Evolutionary conservation across 768 basidiomycete species (phyloP).

Genomic region (Auricularia cornea): DNA sequence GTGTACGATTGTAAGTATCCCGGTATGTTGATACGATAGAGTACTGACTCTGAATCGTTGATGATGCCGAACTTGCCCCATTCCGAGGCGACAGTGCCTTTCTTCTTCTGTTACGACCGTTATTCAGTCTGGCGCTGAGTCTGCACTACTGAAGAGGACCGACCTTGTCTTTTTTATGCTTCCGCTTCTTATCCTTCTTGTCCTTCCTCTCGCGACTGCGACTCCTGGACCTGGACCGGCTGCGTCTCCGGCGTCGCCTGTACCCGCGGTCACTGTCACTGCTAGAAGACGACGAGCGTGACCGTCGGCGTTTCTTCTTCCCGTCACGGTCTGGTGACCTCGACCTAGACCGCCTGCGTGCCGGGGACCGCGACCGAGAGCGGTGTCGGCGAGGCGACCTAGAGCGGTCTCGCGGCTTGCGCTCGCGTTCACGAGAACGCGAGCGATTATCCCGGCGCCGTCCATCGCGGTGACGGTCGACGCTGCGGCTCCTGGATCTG

Average conservation of each 20-base stretch:
- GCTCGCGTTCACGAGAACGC: too few species aligned
- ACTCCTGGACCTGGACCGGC: too few species aligned
- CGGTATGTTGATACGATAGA: conserved; percentile 4
- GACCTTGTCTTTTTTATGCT: conserved; percentile 60
- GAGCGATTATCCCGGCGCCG: too few species aligned
- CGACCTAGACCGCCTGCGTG: not conserved
- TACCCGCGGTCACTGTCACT: conserved; percentile 31
- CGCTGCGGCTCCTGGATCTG: too few species aligned
- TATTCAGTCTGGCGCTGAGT: too few species aligned
- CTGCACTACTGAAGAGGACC: conserved; percentile 8
- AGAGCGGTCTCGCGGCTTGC: too few species aligned
- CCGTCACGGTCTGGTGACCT: conserved; percentile 7
- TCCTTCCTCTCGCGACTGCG: conserved; percentile 22
- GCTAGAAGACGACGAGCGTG: conserved; percentile 34
- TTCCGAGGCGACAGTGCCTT: conserved; percentile 46
- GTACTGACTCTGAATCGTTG: conserved; percentile 69
- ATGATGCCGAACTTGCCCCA: conserved; percentile 93
- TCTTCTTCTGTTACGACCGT: conserved; percentile 49
- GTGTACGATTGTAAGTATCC: not conserved
- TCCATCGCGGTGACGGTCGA: too few species aligned
- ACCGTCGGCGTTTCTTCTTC: conserved; percentile 27
- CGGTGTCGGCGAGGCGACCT: too few species aligned
- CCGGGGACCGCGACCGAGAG: too few species aligned
- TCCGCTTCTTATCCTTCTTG: conserved; percentile 48
- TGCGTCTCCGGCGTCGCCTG: conserved; percentile 30